These are phyloP conservation scores for Alternaria hordeiaustralica DNA, from an alignment of 2,329 filamentous ascomycete species.

Conservation along the genomic window DNA sequence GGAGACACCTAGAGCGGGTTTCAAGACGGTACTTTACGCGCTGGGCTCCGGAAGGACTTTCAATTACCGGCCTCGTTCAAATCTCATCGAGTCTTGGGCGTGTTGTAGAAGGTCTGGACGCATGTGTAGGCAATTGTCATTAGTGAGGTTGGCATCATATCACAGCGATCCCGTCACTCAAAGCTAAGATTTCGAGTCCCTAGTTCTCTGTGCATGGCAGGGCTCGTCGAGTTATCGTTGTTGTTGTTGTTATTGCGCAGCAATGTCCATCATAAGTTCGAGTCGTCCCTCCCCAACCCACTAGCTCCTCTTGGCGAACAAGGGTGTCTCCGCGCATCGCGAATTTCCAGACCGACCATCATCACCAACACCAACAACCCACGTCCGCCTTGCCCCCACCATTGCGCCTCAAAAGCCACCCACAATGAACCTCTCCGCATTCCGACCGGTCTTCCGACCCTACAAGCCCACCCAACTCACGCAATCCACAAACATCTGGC, in stretches of 20 bases:
- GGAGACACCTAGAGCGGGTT: fast-evolving
- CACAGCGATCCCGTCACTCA: fast-evolving
- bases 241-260: not conserved
- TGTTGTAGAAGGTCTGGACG: fast-evolving
- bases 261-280: not conserved
- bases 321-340: not conserved
- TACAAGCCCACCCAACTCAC: slow-evolving; percentile 16
- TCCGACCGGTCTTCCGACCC: slow-evolving; percentile 32
- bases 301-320: not conserved
- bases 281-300: not conserved
- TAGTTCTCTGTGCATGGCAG: fast-evolving
- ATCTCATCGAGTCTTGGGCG: not conserved
- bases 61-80: not conserved
- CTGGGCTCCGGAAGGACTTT: not conserved
- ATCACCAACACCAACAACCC: not conserved
- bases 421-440: slow-evolving; percentile 37
- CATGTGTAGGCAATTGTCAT: not conserved
- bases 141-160: not conserved
- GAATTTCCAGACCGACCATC: not conserved
- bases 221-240: fast-evolving
- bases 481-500: slow-evolving; percentile 12
- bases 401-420: slow-evolving; percentile 4
- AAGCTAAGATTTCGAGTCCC: fast-evolving
- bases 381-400: not conserved
- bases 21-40: not conserved